These are phyloP conservation scores for Citrus mangshanensis DNA, from an alignment of 345 rosid species.

Conservation along the genomic window DNA sequence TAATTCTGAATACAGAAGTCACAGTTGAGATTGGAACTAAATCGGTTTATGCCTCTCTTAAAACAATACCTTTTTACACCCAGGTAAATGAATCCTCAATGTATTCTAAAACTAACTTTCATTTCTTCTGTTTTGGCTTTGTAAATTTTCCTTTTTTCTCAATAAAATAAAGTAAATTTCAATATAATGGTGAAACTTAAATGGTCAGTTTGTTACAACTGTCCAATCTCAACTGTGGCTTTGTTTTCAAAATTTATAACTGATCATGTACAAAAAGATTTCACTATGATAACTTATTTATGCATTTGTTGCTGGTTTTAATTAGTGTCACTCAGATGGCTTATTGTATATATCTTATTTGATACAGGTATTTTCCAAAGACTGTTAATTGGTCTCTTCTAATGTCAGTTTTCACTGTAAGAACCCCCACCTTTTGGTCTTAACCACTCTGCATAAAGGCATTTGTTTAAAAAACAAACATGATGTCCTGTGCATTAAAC, in stretches of 20 bases:
- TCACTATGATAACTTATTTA: not conserved
- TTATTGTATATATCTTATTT: conserved; percentile 16
- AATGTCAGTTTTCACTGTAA: conserved; percentile 82
- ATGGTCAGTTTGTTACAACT: conserved; percentile 3
- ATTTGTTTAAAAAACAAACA: not conserved
- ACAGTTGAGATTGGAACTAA: conserved; percentile 21
- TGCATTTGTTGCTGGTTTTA: not conserved
- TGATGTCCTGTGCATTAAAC: not conserved
- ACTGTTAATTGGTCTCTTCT: conserved; percentile 73
- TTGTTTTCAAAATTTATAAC: conserved; percentile 12
- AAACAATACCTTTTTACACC: not conserved
- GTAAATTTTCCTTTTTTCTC: not conserved
- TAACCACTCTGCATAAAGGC: not conserved
- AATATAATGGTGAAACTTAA: not conserved
- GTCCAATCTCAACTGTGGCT: conserved; percentile 28
- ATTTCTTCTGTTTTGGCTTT: not conserved
- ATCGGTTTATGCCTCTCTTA: not conserved
- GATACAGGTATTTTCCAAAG: conserved; percentile 51
- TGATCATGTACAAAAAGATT: not conserved
- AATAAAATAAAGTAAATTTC: not conserved
- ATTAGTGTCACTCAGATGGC: conserved; percentile 5
- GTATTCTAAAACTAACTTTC: not conserved
- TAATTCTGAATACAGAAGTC: conserved; percentile 19
- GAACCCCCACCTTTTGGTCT: conserved; percentile 12
- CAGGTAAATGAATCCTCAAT: conserved; percentile 2